Evolutionary conservation across 106 monocot species (phyloP).

Genomic region (Narthecium ossifragum): DNA sequence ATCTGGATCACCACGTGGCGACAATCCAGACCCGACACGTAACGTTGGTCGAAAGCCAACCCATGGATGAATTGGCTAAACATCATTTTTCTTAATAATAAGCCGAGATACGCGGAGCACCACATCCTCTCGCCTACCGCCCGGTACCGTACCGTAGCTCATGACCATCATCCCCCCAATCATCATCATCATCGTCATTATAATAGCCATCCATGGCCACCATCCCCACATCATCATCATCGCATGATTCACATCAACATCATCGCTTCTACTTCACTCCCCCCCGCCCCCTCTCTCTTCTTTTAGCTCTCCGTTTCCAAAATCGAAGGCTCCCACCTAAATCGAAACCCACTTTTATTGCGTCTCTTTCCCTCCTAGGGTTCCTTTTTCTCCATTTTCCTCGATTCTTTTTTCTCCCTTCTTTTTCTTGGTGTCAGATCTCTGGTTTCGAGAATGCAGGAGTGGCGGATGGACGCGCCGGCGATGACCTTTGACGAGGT

Average conservation of each 20-base stretch:
- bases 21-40: no score
- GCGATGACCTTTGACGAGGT: slow-evolving; percentile 83
- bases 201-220: not conserved
- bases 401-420: not conserved
- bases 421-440: not conserved
- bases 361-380: not conserved
- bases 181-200: not conserved
- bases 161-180: not conserved
- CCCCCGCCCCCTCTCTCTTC: slow-evolving; percentile 1
- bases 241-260: slow-evolving; percentile 6
- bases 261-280: slow-evolving; percentile 20
- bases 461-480: slow-evolving; percentile 30
- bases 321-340: not conserved
- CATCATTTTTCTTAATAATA: no score
- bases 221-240: not conserved
- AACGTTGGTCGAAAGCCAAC: not conserved
- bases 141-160: not conserved
- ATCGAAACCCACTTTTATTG: not conserved
- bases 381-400: not conserved
- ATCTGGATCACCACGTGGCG: not conserved
- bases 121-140: not conserved
- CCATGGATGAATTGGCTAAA: no score
- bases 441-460: slow-evolving; percentile 26
- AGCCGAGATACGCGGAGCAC: no score
- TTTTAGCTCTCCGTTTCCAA: not conserved